phyloP scores from a whole-genome alignment of 1,139 yeast species.

The Blastobotrys apis region DNA sequence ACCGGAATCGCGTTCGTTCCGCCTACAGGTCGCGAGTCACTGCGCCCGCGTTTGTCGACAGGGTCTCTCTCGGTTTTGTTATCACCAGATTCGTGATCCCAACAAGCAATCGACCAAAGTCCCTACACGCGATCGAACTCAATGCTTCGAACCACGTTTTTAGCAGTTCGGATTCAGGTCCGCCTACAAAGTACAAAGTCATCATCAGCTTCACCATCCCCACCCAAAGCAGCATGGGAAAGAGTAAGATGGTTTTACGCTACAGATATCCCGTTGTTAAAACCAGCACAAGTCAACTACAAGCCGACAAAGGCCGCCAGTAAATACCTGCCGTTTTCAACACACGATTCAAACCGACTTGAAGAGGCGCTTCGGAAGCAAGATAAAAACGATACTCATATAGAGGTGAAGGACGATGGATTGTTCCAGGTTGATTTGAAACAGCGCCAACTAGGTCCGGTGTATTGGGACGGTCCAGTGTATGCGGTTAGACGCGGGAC shows the following conservation, averaged over 20 bases:
- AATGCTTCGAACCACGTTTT: too few relatives aligned
- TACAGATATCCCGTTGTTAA: constrained; percentile 65
- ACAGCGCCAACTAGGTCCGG: constrained; percentile 54
- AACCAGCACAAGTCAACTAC: constrained; percentile 55
- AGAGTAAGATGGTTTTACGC: constrained; percentile 67
- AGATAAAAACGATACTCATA: constrained; percentile 17
- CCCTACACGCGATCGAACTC: too few relatives aligned
- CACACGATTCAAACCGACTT: constrained; percentile 54
- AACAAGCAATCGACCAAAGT: too few relatives aligned
- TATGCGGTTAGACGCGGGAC: constrained; percentile 81
- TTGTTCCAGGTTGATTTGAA: constrained; percentile 66
- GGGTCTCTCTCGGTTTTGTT: too few relatives aligned
- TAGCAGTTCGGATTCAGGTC: too few relatives aligned
- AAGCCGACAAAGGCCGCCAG: constrained; percentile 39
- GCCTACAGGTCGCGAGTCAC: too few relatives aligned
- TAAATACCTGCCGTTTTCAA: constrained; percentile 68
- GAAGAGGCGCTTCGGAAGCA: constrained; percentile 46
- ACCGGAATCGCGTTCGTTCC: too few relatives aligned
- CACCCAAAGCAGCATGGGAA: too few relatives aligned
- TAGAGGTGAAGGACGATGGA: constrained; percentile 77
- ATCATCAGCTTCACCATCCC: too few relatives aligned
- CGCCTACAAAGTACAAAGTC: too few relatives aligned
- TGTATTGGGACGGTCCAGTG: constrained; percentile 86
- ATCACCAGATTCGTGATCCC: too few relatives aligned
- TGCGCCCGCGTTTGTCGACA: too few relatives aligned